These are phyloP conservation scores for Candida germanica DNA, from an alignment of 805 yeast species.

Conservation along the genomic window DNA sequence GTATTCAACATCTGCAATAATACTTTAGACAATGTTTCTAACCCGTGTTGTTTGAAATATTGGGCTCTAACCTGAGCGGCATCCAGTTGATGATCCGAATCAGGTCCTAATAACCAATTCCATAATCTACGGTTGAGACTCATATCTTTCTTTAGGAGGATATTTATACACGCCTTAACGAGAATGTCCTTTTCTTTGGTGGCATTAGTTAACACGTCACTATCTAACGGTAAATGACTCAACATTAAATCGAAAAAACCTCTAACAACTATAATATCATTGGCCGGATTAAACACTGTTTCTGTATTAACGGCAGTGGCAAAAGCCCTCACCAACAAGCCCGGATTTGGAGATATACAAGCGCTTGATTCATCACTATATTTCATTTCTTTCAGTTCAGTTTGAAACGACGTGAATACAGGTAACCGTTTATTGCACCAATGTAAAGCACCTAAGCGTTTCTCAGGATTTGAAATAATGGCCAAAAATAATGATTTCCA, in stretches of 20 bases:
- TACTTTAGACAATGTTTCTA: constrained; percentile 48
- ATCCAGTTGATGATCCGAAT: constrained; percentile 19
- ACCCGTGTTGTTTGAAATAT: constrained; percentile 62
- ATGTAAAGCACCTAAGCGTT: constrained; percentile 76
- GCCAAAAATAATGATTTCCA: constrained; percentile 82
- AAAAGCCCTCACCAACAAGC: constrained; percentile 72
- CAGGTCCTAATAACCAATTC: constrained; percentile 91
- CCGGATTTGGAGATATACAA: constrained; percentile 74
- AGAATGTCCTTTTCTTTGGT: constrained; percentile 55
- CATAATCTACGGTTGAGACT: constrained; percentile 90
- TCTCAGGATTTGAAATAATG: constrained; percentile 74
- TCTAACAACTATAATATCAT: constrained; percentile 70
- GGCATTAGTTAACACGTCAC: constrained; percentile 53
- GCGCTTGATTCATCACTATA: constrained; percentile 53
- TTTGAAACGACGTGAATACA: constrained; percentile 41
- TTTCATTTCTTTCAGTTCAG: constrained; percentile 7
- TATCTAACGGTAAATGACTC: constrained; percentile 61
- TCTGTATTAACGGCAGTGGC: constrained; percentile 56
- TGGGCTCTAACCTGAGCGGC: constrained; percentile 32
- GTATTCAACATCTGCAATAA: constrained; percentile 44
- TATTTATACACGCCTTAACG: constrained; percentile 59
- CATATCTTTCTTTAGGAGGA: constrained; percentile 84
- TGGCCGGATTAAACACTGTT: constrained; percentile 29
- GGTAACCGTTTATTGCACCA: constrained; percentile 74
- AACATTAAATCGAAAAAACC: constrained; percentile 84